Base-by-base conservation (phyloP, 768 basidiomycete genomes). In the Mycena metata region DNA sequence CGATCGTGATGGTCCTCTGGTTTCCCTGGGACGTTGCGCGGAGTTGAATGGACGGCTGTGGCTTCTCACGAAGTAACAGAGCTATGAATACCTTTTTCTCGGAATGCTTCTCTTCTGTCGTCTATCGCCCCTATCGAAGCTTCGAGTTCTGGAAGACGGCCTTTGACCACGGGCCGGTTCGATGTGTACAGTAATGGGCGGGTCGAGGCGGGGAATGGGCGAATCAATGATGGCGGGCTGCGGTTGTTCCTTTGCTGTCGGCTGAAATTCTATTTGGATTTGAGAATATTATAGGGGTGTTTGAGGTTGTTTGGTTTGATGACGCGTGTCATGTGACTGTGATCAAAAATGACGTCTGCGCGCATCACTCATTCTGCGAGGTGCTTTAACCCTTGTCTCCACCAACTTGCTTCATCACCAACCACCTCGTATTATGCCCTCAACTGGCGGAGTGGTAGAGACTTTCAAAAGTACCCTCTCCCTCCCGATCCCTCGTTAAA, bases 401-500 rank as follows among this genome's bases (percentile, higher is more conserved):
- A 68, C 60, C 55, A 67, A 36, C 50, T 42, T 39, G 21, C 9
- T n/a, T 16, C 21, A 39, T 39, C 35, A 33, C 49, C 69, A n/a
- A 92, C 92, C 91, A 90, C 90, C 54, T 35, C 64, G 61, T 79
- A 39, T 39, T 39, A 39, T 39, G 39, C 39, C 39, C 39, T 39
- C 87, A 61, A 82, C 83, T 67, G 78, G 79, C 69, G 85, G 85
- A 65, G 91, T 95, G 59, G 91, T 96, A 74, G 90, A 95, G 80
- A 91, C 92, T 23, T 93, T 96, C 83, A 96, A 95, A 85, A 96
- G 94, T 95, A 77, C 80, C 35, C 45, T 13, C 47, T 24, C 39
- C 43, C 58, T 60, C 46, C 33, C 72, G 68, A 57, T 70, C 69
- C 74, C 71, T 46, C 51, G n/a, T 30, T 23, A n/a, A n/a, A n/a